Percentiles rank a stretch among this genome's conserved stretches.
Conservation (phyloP, 352 stramenopile genomes). For the Phytophthora vignae region DNA sequence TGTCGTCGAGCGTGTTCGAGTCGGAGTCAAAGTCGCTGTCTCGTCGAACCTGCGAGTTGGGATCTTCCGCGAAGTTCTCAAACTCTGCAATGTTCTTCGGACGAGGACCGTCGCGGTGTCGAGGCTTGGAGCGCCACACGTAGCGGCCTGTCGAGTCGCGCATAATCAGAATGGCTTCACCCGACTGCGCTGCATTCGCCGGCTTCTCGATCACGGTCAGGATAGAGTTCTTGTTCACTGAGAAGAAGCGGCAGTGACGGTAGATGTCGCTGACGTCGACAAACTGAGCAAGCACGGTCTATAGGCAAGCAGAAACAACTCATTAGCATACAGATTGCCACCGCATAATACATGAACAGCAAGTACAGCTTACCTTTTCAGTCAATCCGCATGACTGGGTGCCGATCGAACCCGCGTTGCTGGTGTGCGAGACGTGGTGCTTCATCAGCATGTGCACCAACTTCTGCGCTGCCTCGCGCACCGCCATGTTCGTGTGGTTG, state of each 20-base stretch:
- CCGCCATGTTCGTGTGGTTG: constrained; percentile 56
- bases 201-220: constrained; percentile 86
- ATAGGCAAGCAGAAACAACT: constrained; percentile 3
- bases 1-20: constrained; percentile 29
- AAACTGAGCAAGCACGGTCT: constrained; percentile 68
- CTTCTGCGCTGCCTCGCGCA: constrained; percentile 80
- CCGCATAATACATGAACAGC: not conserved
- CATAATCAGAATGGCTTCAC: constrained; percentile 82
- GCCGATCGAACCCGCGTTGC: constrained; percentile 46
- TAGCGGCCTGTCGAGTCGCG: constrained; percentile 82
- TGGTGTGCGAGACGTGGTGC: constrained; percentile 77
- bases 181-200: constrained; percentile 39
- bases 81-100: constrained; percentile 69
- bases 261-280: constrained; percentile 61
- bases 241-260: constrained; percentile 81
- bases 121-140: constrained; percentile 79
- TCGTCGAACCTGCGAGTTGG: constrained; percentile 6
- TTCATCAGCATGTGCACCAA: constrained; percentile 90
- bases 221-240: constrained; percentile 82
- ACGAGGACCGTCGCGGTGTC: constrained; percentile 63
- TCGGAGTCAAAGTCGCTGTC: constrained; percentile 38
- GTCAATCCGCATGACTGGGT: constrained; percentile 59
- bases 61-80: constrained; percentile 62
- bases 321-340: constrained; percentile 6
- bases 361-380: constrained; percentile 57